Evolutionary conservation across 108 stramenopile genomes (phyloP).

Genomic region (Mayamaea pseudoterrestris): DNA sequence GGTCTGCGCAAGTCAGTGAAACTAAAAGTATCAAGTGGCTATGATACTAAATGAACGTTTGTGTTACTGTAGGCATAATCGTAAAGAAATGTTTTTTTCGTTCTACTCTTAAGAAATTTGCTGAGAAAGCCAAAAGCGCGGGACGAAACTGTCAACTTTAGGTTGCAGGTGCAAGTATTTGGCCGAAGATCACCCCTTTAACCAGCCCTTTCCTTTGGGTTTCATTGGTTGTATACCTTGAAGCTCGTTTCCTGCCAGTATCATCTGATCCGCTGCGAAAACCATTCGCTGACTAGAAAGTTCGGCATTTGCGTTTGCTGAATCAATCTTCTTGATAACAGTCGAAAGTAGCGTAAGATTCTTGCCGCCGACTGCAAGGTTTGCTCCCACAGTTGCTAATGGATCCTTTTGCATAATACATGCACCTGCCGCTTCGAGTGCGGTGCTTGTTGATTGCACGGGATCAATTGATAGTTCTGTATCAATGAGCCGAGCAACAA

Average conservation of each 20-base stretch:
- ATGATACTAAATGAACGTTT: too few species aligned
- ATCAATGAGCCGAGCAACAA: too few species aligned
- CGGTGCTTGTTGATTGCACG: conserved; percentile 1
- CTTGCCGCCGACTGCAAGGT: conserved; percentile 25
- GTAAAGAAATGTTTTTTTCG: too few species aligned
- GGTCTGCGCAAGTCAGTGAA: too few species aligned
- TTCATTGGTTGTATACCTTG: conserved; percentile 20
- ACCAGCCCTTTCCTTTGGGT: conserved; percentile 49
- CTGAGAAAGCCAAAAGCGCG: too few species aligned
- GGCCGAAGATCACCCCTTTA: conserved; percentile 49
- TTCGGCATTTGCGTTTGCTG: conserved; percentile 12
- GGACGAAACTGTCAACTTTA: too few species aligned
- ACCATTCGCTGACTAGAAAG: conserved; percentile 48
- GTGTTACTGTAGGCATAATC: too few species aligned
- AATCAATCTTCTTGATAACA: conserved; percentile 8
- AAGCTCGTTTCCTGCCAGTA: conserved; percentile 49
- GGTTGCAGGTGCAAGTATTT: too few species aligned
- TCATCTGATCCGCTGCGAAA: conserved; percentile 53
- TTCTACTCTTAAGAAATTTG: too few species aligned
- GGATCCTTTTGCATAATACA: conserved; percentile 29
- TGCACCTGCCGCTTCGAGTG: conserved; percentile 43
- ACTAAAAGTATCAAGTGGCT: too few species aligned
- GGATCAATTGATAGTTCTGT: background rate
- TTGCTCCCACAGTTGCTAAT: conserved; percentile 24
- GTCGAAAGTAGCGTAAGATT: conserved; percentile 17